Evolutionary conservation across 169 alveolate species (phyloP).

Genomic region (Eimeria praecox): DNA sequence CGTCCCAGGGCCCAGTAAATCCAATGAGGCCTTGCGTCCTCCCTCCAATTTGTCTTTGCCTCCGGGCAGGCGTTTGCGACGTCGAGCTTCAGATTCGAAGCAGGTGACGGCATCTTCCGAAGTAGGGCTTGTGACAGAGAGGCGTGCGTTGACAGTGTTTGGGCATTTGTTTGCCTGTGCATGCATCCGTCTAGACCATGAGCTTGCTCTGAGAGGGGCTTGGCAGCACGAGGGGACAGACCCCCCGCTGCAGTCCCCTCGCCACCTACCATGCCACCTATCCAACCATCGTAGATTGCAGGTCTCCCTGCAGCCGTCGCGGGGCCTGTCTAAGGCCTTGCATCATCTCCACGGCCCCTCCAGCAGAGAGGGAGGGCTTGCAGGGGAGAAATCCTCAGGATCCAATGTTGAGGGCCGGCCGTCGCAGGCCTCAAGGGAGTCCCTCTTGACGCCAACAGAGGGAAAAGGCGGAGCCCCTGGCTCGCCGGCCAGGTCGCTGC

Average conservation of each 20-base stretch:
- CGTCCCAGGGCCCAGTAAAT: background rate
- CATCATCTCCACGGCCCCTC: background rate
- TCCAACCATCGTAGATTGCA: conserved; percentile 4
- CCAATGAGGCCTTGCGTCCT: background rate
- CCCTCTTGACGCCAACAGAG: background rate
- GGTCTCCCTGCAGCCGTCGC: background rate
- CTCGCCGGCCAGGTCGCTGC: conserved; percentile 3
- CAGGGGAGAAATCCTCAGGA: background rate
- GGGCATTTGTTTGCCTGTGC: conserved; percentile 37
- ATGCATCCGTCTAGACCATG: conserved; percentile 49
- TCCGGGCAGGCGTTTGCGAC: conserved; percentile 28
- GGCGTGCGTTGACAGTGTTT: background rate
- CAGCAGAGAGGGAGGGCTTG: background rate
- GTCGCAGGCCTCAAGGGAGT: conserved; percentile 6
- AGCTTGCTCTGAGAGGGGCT: conserved; percentile 45
- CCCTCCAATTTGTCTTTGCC: background rate
- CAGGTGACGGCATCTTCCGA: background rate
- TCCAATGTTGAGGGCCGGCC: background rate
- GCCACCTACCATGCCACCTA: background rate
- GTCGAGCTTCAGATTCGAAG: background rate
- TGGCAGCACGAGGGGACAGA: conserved; percentile 58
- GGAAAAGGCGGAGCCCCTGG: background rate
- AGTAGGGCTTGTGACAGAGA: background rate
- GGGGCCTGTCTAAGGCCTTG: conserved; percentile 22
- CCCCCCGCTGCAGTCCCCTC: conserved; percentile 34